Conservation (phyloP, 768 basidiomycete genomes). For the Mycena rosella region DNA sequence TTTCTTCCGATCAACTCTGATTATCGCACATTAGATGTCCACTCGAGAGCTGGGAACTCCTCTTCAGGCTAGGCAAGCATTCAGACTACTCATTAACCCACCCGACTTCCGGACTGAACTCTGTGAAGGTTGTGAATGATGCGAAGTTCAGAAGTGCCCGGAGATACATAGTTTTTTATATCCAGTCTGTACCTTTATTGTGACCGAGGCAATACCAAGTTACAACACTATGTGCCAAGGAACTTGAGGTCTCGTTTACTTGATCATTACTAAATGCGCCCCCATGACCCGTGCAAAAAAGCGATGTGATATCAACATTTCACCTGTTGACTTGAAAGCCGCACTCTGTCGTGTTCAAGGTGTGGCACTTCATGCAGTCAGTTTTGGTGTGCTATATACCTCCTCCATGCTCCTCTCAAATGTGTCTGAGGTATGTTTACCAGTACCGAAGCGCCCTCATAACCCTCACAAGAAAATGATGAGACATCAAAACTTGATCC, state of each 20-base stretch:
- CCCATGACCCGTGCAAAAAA: slow-evolving; percentile 25
- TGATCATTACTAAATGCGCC: slow-evolving; percentile 21
- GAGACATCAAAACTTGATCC: slow-evolving; percentile 23
- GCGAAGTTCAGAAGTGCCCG: slow-evolving; percentile 21
- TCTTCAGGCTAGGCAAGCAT: slow-evolving; percentile 20
- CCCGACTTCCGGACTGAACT: slow-evolving; percentile 21
- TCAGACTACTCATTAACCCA: slow-evolving; percentile 20
- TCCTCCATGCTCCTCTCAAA: slow-evolving; percentile 18
- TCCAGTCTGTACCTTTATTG: slow-evolving; percentile 18
- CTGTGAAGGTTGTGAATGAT: slow-evolving; percentile 25
- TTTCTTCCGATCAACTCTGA: slow-evolving; percentile 24
- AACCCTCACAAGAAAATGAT: slow-evolving; percentile 21
- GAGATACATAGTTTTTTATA: slow-evolving; percentile 22
- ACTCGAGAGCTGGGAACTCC: slow-evolving; percentile 22
- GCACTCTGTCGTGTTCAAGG: slow-evolving; percentile 17
- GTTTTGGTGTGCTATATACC: slow-evolving; percentile 23
- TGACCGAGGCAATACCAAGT: slow-evolving; percentile 20
- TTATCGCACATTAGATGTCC: slow-evolving; percentile 25
- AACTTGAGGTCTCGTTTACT: slow-evolving; percentile 15
- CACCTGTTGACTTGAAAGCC: slow-evolving; percentile 21
- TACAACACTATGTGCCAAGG: slow-evolving; percentile 21
- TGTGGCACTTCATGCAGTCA: slow-evolving; percentile 21
- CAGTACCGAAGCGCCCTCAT: slow-evolving; percentile 21
- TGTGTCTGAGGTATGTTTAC: slow-evolving; percentile 23
- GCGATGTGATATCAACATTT: slow-evolving; percentile 23